A percentile compares a stretch with the other conserved stretches of the same genome.
Conservation (phyloP, 768 basidiomycete genomes). For the Tephrocybe sp. region DNA sequence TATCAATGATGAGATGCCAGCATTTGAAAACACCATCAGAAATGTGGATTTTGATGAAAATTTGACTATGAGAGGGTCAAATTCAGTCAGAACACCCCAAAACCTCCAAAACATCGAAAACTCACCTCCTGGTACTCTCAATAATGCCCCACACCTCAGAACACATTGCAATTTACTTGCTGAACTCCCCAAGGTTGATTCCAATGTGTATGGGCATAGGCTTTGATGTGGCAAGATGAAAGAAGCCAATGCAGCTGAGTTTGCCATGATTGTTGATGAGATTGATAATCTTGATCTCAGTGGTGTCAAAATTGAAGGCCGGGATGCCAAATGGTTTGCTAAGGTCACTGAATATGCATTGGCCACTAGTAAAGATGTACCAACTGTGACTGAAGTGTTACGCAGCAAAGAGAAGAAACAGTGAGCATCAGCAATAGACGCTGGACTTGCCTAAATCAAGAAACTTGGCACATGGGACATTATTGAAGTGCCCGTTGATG, state of each 20-base stretch:
- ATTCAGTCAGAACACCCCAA: background rate
- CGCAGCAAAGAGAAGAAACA: background rate
- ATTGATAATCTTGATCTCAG: background rate
- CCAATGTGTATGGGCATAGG: background rate
- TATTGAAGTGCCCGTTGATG: conserved; percentile 5
- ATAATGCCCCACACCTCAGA: no score
- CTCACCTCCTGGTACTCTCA: background rate
- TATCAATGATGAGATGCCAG: no score
- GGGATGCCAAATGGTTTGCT: background rate
- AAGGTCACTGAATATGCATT: background rate
- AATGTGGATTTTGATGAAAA: background rate
- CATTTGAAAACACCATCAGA: background rate
- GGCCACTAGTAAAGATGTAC: background rate
- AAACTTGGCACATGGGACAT: background rate
- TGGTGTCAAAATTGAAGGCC: background rate
- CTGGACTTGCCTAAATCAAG: conserved; percentile 11
- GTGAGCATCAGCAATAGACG: conserved; percentile 18
- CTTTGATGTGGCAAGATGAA: background rate
- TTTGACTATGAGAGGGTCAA: background rate
- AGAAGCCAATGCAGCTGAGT: background rate
- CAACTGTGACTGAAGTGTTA: background rate
- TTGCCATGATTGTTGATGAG: background rate
- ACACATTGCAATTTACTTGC: conserved; percentile 3
- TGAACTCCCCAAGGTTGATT: conserved; percentile 2
- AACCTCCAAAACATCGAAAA: background rate